Evolutionary conservation across 106 monocot species (phyloP), one percentile per base, ranked within the genome.

Genomic region (Alisma plantagoaquatica): DNA sequence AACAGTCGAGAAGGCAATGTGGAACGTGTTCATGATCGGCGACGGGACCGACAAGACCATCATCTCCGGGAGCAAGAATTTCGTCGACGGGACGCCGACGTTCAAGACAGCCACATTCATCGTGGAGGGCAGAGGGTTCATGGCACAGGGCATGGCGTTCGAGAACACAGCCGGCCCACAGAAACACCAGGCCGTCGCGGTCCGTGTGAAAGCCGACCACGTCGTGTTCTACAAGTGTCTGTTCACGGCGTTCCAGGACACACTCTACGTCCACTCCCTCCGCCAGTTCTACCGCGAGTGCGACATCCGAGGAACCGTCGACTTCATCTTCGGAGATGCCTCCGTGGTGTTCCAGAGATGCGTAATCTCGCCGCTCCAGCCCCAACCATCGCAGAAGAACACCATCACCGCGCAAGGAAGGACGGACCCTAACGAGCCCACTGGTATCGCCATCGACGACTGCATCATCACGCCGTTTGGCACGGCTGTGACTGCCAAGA

Each of bases 271-370:
- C 10, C 87, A 87, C 51, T 77, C 87, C 0, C 61, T 87, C 24
- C 75, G 87, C 3, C 87, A 87, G 23, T 82, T 87, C 61, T 87
- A 72, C 66, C 74, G 82, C 2, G 87, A 87, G 16, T 82, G 82
- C 59, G 27, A 63, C 49, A 71, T 87, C 48, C 65, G 63, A 27
- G 82, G 87, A 46, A 53, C 62, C 29, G 42, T 69, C n/a, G n/a
- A n/a, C n/a, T n/a, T n/a, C n/a, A n/a, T n/a, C n/a, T n/a, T n/a
- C n/a, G n/a, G n/a, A n/a, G 12, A 61, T 41, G 15, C 56, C 67
- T 25, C 33, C 67, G 50, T 64, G 64, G 54, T 56, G 59, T 59
- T 69, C 62, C 58, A 35, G 22, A 20, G 53, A 59, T 50, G 20
- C 20, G 41, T 64, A 63, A 6, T 19, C 54, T 3, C 33, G 41